Evolutionary conservation across 2,329 filamentous ascomycete species (phyloP).

Genomic region (Phyllosticta citriasiana): DNA sequence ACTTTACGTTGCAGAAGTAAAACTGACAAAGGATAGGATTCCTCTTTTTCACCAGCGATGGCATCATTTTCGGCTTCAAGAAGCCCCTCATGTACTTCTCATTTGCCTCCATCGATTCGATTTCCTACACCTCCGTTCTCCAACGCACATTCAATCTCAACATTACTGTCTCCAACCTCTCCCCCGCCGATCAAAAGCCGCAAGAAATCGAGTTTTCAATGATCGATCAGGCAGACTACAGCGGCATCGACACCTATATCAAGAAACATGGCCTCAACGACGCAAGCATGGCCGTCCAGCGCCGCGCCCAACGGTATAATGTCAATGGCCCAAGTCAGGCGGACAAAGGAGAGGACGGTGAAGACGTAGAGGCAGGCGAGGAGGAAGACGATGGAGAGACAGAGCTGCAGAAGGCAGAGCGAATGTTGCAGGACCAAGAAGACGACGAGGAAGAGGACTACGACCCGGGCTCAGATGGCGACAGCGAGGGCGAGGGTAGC

Average conservation of each 20-base stretch:
- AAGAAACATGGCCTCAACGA: conserved; percentile 53
- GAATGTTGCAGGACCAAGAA: conserved; percentile 24
- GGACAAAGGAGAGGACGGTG: conserved; percentile 16
- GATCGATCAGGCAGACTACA: conserved; percentile 54
- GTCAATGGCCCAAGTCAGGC: conserved; percentile 27
- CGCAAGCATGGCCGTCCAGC: conserved; percentile 50
- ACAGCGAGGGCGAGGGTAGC: conserved; percentile 29
- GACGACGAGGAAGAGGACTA: conserved; percentile 33
- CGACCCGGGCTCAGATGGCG: conserved; percentile 30
- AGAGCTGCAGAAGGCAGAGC: conserved; percentile 30
- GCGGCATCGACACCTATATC: conserved; percentile 52
- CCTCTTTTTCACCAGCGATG: conserved; percentile 51
- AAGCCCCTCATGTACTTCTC: conserved; percentile 55
- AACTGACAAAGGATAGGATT: conserved; percentile 37
- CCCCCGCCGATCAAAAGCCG: conserved; percentile 22
- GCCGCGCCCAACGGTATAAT: conserved; percentile 51
- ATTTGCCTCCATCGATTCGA: conserved; percentile 47
- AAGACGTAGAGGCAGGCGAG: conserved; percentile 12
- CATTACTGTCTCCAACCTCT: conserved; percentile 19
- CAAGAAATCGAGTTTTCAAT: conserved; percentile 55
- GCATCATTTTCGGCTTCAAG: conserved; percentile 56
- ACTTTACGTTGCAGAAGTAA: neutral
- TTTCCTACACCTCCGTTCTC: conserved; percentile 54
- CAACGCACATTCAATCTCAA: conserved; percentile 58
- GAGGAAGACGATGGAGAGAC: conserved; percentile 24